Conservation (phyloP, 176 grass and related monocot species). For the Bothriochloa decipiens region DNA sequence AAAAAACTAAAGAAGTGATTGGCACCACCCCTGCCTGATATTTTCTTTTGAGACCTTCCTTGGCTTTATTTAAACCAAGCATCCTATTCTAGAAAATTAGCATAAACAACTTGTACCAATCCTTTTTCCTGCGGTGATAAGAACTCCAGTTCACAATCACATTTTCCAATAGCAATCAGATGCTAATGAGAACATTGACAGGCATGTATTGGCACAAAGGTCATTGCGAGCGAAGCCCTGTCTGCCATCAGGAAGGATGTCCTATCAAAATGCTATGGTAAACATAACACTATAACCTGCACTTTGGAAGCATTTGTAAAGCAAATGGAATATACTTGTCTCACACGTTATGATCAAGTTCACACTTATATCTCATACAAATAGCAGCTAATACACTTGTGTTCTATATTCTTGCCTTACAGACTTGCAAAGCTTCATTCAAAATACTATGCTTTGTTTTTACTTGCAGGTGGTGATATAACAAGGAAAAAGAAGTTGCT, state of each 20-base stretch:
- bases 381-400: background rate
- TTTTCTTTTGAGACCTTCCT: background rate
- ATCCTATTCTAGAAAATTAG: constrained; percentile 14
- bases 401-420: background rate
- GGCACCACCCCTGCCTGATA: background rate
- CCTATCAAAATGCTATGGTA: constrained; percentile 98
- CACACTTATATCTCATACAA: constrained; percentile 2
- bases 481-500: constrained; percentile 97
- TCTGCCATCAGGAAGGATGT: constrained; percentile 99
- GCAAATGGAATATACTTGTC: constrained; percentile 1
- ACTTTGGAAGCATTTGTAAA: constrained; percentile 29
- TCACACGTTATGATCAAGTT: constrained; percentile 8
- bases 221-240: constrained; percentile 90
- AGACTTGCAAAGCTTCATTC: constrained; percentile 23
- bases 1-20: constrained; percentile 8
- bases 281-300: constrained; percentile 42
- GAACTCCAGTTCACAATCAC: constrained; percentile 16
- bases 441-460: constrained; percentile 31
- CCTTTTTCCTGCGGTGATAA: background rate
- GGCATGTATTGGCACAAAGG: constrained; percentile 95
- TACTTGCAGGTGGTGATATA: constrained; percentile 87
- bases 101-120: constrained; percentile 21
- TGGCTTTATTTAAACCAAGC: constrained; percentile 20
- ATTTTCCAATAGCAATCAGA: constrained; percentile 33
- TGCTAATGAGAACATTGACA: constrained; percentile 54